These are phyloP conservation scores for Chlamydomonas applanata DNA, from an alignment of 139 green algal genomes.

Conservation along the genomic window DNA sequence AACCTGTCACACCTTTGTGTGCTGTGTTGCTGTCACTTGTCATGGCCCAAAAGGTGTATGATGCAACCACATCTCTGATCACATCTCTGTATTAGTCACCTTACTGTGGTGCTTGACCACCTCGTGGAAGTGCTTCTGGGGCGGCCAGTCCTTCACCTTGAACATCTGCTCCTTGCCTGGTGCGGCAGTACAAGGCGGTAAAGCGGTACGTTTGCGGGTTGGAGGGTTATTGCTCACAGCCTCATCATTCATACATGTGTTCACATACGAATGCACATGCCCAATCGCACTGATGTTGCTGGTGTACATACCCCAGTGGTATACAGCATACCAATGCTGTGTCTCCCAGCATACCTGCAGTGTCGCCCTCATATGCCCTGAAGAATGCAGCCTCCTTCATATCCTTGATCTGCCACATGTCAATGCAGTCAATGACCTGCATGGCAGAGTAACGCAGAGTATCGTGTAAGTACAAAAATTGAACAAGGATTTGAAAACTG, in stretches of 20 bases:
- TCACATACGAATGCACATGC: background rate
- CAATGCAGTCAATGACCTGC: conserved; percentile 9
- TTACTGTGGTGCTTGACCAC: conserved; percentile 52
- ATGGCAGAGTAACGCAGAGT: background rate
- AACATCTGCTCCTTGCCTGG: conserved; percentile 50
- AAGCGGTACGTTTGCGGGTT: too few relatives aligned
- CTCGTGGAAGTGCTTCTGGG: conserved; percentile 40
- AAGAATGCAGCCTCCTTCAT: conserved; percentile 22
- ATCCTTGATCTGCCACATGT: background rate
- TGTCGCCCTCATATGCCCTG: background rate
- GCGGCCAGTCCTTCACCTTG: conserved; percentile 91
- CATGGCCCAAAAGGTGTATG: too few relatives aligned
- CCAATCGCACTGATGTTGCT: background rate
- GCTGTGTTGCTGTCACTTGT: too few relatives aligned
- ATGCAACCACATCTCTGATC: too few relatives aligned
- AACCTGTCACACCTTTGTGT: too few relatives aligned
- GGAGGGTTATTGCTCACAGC: too few relatives aligned
- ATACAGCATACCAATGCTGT: too few relatives aligned
- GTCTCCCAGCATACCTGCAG: background rate
- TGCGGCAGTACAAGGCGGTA: background rate
- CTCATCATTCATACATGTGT: too few relatives aligned
- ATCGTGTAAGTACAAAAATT: background rate
- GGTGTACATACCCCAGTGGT: too few relatives aligned
- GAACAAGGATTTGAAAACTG: background rate
- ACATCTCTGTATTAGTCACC: too few relatives aligned